Evolutionary conservation across 768 basidiomycete species (phyloP).

Genomic region (Mycena belliarum): DNA sequence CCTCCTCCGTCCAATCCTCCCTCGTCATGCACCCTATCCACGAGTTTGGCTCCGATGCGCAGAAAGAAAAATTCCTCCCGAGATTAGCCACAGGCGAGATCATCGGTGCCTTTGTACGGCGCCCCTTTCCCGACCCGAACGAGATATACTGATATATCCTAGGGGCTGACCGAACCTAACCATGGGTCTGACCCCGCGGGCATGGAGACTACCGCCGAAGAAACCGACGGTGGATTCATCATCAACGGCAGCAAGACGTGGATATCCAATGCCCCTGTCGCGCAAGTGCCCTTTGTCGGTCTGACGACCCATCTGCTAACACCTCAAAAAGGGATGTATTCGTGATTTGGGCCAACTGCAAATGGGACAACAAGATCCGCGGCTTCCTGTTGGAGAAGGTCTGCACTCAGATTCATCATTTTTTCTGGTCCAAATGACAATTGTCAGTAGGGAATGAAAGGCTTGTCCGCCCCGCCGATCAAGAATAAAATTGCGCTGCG

Average conservation of each 20-base stretch:
- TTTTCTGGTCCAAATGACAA: background rate
- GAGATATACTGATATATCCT: background rate
- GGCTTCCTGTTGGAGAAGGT: constrained; percentile 94
- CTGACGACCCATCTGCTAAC: background rate
- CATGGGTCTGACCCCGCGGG: constrained; percentile 96
- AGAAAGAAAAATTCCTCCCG: constrained; percentile 91
- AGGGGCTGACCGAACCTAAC: constrained; percentile 96
- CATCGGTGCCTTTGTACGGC: constrained; percentile 89
- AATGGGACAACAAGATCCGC: constrained; percentile 89
- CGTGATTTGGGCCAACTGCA: constrained; percentile 91
- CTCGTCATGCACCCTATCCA: constrained; percentile 95
- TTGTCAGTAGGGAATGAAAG: constrained; percentile 64
- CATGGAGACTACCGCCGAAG: constrained; percentile 94
- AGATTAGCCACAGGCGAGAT: constrained; percentile 82
- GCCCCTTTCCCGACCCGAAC: background rate
- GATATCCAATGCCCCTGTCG: constrained; percentile 93
- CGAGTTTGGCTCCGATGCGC: constrained; percentile 85
- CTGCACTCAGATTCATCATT: constrained; percentile 11
- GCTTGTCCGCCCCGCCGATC: constrained; percentile 82
- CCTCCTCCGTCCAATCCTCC: constrained; percentile 92
- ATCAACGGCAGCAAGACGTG: constrained; percentile 95
- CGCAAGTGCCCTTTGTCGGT: constrained; percentile 47
- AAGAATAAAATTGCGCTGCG: constrained; percentile 93
- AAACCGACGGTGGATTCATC: constrained; percentile 81
- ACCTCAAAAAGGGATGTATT: constrained; percentile 71